Base-by-base conservation (phyloP, 176 grass and related monocot species). In the Raddia distichophylla region DNA sequence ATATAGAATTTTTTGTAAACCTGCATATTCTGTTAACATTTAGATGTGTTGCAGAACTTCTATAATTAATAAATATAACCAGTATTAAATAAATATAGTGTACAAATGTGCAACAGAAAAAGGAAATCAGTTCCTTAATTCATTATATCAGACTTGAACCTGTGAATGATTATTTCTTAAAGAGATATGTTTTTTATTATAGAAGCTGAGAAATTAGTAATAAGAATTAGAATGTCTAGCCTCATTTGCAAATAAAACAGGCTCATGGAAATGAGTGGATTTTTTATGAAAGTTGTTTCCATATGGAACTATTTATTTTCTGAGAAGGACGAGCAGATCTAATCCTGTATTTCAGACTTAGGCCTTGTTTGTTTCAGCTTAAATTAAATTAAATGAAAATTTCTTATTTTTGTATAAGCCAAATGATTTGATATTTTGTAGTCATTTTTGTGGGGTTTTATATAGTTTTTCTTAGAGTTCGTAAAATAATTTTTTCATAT, bases 191-290 rank as follows among this genome's bases (percentile, higher is more conserved):
- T 34, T 6, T 59, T 56, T 6, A 33, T 27, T 69, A 18, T 12
- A 59, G 42, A 69, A 82, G 49, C 52, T 45, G n/a, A 61, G 34
- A 32, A 63, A 63, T 46, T 67, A 17, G 32, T 69, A 64, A 76
- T 17, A 58, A 60, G 47, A 69, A 48, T 22, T 61, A 77, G 20
- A 53, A 20, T 84, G 12, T 60, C 64, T 62, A 40, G 16, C 37
- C 20, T 76, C 73, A 76, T 84, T 84, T 77, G 10, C 66, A 40
- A 11, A 27, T 60, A 73, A 67, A 56, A 55, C 53, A 54, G 33
- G 20, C 11, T 35, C 54, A 77, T 48, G 34, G 32, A 60, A 69
- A 47, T 4, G 60, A 37, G n/a, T 68, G 8, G 45, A 33, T 58
- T 73, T 58, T 73, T 83, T 37, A 40, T 67, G 8, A 44, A 37